phyloP scores from a whole-genome alignment of 1,284 basidiomycete species.

The Anthracocystis panici-leucophaei region DNA sequence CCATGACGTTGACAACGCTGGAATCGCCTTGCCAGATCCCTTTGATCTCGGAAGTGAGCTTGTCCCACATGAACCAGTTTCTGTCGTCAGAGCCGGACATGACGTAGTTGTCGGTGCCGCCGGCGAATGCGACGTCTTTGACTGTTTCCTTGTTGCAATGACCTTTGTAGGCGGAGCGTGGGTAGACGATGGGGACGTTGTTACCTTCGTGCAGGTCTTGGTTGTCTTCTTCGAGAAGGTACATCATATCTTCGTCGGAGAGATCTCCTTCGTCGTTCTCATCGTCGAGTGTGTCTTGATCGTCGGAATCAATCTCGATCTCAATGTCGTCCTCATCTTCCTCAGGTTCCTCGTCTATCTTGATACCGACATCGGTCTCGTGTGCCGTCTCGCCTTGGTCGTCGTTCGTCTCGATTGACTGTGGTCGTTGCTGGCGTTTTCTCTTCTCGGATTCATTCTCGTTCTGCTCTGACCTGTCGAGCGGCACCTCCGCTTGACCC shows the following conservation, averaged over 20 bases:
- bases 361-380: background rate
- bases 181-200: constrained; percentile 74
- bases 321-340: background rate
- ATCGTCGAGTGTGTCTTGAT: background rate
- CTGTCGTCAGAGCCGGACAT: constrained; percentile 90
- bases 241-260: constrained; percentile 20
- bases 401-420: background rate
- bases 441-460: background rate
- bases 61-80: constrained; percentile 76
- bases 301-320: background rate
- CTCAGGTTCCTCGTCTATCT: background rate
- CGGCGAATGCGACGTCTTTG: constrained; percentile 91
- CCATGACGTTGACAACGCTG: constrained; percentile 80
- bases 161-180: constrained; percentile 78
- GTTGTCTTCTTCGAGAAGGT: constrained; percentile 9
- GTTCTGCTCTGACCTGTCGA: background rate
- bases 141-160: constrained; percentile 86
- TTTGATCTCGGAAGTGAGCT: constrained; percentile 35
- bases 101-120: constrained; percentile 81
- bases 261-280: constrained; percentile 13
- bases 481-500: background rate
- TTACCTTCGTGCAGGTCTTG: background rate
- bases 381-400: constrained; percentile 7
- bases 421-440: too few relatives aligned
- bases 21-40: constrained; percentile 54